Conservation (phyloP, 2,329 filamentous ascomycete genomes). For the Drechslerella stenobrocha region DNA sequence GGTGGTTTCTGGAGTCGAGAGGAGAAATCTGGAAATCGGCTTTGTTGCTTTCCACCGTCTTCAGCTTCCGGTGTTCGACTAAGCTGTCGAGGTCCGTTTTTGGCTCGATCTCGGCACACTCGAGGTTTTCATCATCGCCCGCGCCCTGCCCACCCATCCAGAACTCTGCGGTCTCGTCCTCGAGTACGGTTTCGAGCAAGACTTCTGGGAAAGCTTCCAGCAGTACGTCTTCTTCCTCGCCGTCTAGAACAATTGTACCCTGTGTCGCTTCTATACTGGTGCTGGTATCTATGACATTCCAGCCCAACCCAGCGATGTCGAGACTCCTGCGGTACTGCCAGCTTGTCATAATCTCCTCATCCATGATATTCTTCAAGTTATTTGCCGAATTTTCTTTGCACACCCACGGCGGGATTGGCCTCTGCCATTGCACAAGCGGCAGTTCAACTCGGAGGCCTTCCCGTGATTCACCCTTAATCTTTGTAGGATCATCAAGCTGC, state of each 20-base stretch:
- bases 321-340: conserved; percentile 46
- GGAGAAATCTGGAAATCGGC: background rate
- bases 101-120: conserved; percentile 27
- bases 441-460: conserved; percentile 19
- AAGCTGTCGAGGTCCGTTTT: conserved; percentile 43
- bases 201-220: conserved; percentile 5
- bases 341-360: conserved; percentile 13
- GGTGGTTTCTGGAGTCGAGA: conserved; percentile 14
- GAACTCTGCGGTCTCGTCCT: conserved; percentile 19
- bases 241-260: conserved; percentile 15
- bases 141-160: background rate
- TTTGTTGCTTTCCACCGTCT: background rate
- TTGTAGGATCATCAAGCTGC: conserved; percentile 38
- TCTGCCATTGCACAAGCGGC: conserved; percentile 30
- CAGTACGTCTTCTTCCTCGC: no score
- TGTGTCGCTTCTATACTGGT: background rate
- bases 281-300: conserved; percentile 13
- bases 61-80: conserved; percentile 12
- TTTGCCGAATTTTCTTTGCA: background rate
- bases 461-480: background rate
- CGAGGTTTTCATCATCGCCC: conserved; percentile 16
- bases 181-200: conserved; percentile 5
- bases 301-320: conserved; percentile 39
- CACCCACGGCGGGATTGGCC: conserved; percentile 23
- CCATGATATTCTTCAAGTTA: background rate